Evolutionary conservation across 257 asterid genomes (phyloP), one percentile per base, ranked within the genome.

Genomic region (Schizonepeta tenuifolia): DNA sequence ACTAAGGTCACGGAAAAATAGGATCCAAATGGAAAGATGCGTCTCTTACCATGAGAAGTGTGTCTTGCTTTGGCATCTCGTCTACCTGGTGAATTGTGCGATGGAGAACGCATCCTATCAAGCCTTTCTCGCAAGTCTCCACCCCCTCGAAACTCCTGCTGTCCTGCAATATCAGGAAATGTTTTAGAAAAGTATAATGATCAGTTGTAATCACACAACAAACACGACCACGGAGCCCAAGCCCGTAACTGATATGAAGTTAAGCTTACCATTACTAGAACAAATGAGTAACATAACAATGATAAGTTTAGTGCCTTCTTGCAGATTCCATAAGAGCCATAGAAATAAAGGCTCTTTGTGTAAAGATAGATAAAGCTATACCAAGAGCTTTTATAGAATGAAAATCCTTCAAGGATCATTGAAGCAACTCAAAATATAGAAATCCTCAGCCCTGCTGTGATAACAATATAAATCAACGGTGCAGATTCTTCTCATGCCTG

Each of bases 121-220:
- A 91, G 91, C 81, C 88, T 91, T 71, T 93, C 96, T 82, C 98
- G 86, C 86, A 89, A 78, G 79, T 93, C 97, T 65, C 84, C 83
- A 75, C 89, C 84, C 53, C 84, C 87, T 24, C 77, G 87, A 71
- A 79, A 40, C 72, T 88, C 95, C 79, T 81, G 84, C 86, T 88
- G 86, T 55, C 89, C 98, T 93, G 88, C 79, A 73, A 78, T 54
- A 21, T 38, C 63, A 56, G 67, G 12, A 83, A 62, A 72, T 58
- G 47, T 57, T 51, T 64, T 56, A 71, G 56, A 59, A 38, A 72
- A 43, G 62, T 21, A 36, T 67, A 49, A 78, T 59, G 41, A 62
- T 49, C 56, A 63, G 43, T 14, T 58, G 58, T 67, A 68, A 62
- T 69, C 54, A 66, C 65, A 57, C 63, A 72, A 69, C 53, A 44